A percentile compares a stretch with the other conserved stretches of the same genome.
phyloP scores from a whole-genome alignment of 2,329 filamentous ascomycete species.

The Lojkania enalia region DNA sequence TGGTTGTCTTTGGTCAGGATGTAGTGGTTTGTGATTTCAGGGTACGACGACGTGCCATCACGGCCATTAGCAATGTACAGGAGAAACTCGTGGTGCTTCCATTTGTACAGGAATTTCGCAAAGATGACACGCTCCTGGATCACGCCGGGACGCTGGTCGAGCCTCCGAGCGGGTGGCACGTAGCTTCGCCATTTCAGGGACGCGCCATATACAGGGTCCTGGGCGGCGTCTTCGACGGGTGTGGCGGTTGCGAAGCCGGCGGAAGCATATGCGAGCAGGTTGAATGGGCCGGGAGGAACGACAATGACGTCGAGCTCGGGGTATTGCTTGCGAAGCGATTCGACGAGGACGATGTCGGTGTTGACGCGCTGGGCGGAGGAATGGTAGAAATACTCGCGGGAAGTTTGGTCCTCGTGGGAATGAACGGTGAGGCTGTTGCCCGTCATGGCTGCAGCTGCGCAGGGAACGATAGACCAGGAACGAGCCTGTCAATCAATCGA shows the following conservation, averaged over 20 bases:
- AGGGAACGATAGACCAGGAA: background rate
- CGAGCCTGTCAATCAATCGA: background rate
- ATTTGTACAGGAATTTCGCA: conserved; percentile 52
- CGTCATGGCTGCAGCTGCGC: conserved; percentile 23
- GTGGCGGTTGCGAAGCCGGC: conserved; percentile 48
- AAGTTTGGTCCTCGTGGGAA: conserved; percentile 40
- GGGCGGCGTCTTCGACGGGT: conserved; percentile 46
- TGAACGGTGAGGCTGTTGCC: conserved; percentile 26
- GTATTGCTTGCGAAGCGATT: conserved; percentile 51
- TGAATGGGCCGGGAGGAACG: conserved; percentile 34
- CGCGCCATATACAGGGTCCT: conserved; percentile 39
- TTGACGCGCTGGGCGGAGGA: conserved; percentile 48
- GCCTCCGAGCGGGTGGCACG: conserved; percentile 43
- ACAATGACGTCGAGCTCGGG: conserved; percentile 50
- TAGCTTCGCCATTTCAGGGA: conserved; percentile 44
- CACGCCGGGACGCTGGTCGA: conserved; percentile 41
- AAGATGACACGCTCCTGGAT: conserved; percentile 47
- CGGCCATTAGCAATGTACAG: conserved; percentile 48
- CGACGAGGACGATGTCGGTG: conserved; percentile 49
- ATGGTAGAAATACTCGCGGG: conserved; percentile 49
- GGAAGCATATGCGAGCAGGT: conserved; percentile 49
- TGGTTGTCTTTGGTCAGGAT: conserved; percentile 44
- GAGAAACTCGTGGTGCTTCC: conserved; percentile 49
- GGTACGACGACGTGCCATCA: conserved; percentile 43
- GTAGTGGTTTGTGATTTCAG: conserved; percentile 45